Percentiles rank a stretch among this genome's conserved stretches.
Evolutionary conservation across 306 rosid genomes (phyloP).

Genomic region (Trifolium repens): DNA sequence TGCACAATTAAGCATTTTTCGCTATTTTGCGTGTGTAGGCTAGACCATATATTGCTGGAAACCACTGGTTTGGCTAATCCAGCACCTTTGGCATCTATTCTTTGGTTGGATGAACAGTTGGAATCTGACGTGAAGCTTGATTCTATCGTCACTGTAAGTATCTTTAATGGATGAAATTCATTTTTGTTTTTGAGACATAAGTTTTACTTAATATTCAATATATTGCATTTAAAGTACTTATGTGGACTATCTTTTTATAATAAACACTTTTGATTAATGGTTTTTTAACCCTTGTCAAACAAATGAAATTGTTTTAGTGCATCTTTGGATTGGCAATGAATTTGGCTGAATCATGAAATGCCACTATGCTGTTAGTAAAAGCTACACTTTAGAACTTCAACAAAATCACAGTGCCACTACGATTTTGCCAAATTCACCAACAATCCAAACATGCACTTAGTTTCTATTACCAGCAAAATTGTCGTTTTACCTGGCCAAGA

Average conservation of each 20-base stretch:
- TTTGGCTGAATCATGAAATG: not conserved
- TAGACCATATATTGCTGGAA: conserved; percentile 94
- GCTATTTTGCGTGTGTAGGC: conserved; percentile 50
- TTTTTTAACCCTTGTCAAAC: conserved; percentile 8
- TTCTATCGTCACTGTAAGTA: conserved; percentile 86
- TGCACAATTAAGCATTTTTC: conserved; percentile 6
- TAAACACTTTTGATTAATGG: not conserved
- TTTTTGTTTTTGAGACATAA: not conserved
- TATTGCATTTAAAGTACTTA: not conserved
- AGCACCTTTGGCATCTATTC: conserved; percentile 92
- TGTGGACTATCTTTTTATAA: not conserved
- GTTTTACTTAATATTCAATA: not conserved
- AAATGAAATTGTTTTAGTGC: conserved; percentile 12
- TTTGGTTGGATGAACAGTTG: conserved; percentile 97
- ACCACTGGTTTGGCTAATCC: conserved; percentile 99
- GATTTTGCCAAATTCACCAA: not conserved
- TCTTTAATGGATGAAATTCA: conserved; percentile 8
- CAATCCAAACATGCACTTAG: not conserved
- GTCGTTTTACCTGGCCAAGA: conserved; percentile 19
- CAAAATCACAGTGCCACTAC: not conserved
- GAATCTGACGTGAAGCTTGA: conserved; percentile 87
- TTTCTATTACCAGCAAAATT: conserved; percentile 8
- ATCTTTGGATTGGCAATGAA: not conserved
- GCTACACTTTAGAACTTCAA: not conserved
- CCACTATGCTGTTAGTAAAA: not conserved